Evolutionary conservation across 306 rosid species (phyloP), one percentile per base, ranked within the genome.

Genomic region (Acacia crassicarpa): DNA sequence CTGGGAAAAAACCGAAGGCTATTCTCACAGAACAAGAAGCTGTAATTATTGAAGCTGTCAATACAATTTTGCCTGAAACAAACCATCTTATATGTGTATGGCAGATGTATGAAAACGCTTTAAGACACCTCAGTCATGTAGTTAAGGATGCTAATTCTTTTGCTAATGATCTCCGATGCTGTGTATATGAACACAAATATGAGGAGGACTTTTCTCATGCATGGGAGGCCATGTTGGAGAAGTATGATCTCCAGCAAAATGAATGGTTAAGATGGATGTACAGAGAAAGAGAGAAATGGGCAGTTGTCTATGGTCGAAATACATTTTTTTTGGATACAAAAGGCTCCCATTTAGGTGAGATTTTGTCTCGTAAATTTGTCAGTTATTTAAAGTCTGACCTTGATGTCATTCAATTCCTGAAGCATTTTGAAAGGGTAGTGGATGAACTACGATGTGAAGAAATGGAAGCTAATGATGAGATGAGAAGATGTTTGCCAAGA

Each of bases 201-300:
- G 95, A 89, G 78, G 90, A 84, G 56, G 85, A 78, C 49, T 91
- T 91, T 74, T 7, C 82, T 75, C 68, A 38, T 83, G 87, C 88
- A 33, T 91, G 95, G 95, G 85, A 79, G 77, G 79, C 83, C 70
- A 83, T 91, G 88, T 67, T 91, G 85, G 87, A 83, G 59, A 89
- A 82, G 61, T 81, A 88, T 81, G 82, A 67, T 86, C 92, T 89
- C 33, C 89, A 80, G 82, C 83, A 84, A 82, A 89, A 86, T 77
- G 93, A 91, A 72, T 89, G 95, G 95, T 74, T 91, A 80, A 87
- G 86, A 85, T 91, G 95, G 93, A 88, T 89, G 89, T 87, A 87
- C 76, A 90, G 91, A 78, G 89, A 89, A 72, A 89, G 84, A 73
- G 90, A 90, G 81, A 89, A 87, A 78, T 92, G 93, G 91, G 90